phyloP scores from a whole-genome alignment of 257 asterid species.

The Solanum sparsipilum region DNA sequence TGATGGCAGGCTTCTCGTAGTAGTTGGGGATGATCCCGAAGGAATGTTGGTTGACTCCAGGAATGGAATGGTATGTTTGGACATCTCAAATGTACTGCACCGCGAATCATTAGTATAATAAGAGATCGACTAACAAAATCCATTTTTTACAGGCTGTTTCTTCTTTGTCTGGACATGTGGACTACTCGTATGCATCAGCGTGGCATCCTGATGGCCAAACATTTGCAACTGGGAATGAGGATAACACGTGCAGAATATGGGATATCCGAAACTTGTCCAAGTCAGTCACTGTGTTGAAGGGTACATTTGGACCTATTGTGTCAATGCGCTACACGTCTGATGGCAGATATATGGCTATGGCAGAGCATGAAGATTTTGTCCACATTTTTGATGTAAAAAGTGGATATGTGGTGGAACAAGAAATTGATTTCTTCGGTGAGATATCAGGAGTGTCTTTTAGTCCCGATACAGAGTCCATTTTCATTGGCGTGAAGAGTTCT shows the following conservation, averaged over 20 bases:
- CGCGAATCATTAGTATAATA: not conserved
- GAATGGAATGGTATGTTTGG: not conserved
- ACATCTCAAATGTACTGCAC: not conserved
- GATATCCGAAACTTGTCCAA: not conserved
- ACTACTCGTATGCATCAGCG: not conserved
- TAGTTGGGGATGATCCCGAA: not conserved
- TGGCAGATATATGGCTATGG: not conserved
- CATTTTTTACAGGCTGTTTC: not conserved
- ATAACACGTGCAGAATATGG: not conserved
- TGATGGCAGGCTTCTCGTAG: slow-evolving; percentile 53
- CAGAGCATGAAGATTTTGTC: not conserved
- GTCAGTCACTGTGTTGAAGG: not conserved
- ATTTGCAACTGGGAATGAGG: not conserved
- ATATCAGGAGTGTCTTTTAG: not conserved
- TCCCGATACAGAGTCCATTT: not conserved
- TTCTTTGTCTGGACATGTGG: not conserved
- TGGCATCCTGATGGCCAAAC: not conserved
- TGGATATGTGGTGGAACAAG: not conserved
- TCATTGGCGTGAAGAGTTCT: not conserved
- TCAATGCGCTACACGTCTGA: not conserved
- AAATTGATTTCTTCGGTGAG: not conserved
- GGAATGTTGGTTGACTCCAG: not conserved
- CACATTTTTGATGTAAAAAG: not conserved
- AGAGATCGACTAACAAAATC: not conserved
- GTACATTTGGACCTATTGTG: not conserved